Evolutionary conservation across 2,329 filamentous ascomycete genomes (phyloP), one percentile per base, ranked within the genome.

Genomic region (Passalora sequoiae): DNA sequence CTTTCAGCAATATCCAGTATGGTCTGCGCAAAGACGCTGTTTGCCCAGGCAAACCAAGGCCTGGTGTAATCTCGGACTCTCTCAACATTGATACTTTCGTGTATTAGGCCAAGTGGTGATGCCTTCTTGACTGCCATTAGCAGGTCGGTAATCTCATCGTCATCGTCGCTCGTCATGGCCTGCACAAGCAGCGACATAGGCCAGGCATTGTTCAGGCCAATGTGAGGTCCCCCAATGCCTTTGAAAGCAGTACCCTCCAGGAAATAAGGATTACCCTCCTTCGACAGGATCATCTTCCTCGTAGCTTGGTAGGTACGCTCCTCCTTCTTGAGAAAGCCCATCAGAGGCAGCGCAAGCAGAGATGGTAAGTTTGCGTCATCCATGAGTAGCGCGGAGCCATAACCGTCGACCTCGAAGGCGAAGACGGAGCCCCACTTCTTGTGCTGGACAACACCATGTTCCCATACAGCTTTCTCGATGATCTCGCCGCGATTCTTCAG

Each of bases 41-140:
- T 98, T 8, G 92, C 92, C 92, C 89, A 97, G 2, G 91, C 88
- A 64, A 97, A 97, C 91, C 91, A 97, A 60, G 84, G 88, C 52
- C 89, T 75, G 1, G 91, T 96, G 65, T 92, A 97, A 27, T 78
- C 72, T 29, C 66, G 68, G 24, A 74, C 68, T 46, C 76, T 69
- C 49, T 91, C 81, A 4, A 97, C 91, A 58, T 95, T 80, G 29
- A 98, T 80, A 57, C 86, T 94, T 69, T 98, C 92, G 59, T 98
- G 91, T 2, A 98, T 75, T 37, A 98, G 69, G 0, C 92, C 92
- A 7, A 94, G 73, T 40, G 73, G 75, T 49, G 84, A 85, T 1
- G 84, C 84, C 47, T 80, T 75, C 47, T 92, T 80, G 28, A 98
- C 92, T 22, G 83, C 65, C 6, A 80, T 71, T 19, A 98, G 66